phyloP scores from a whole-genome alignment of 208 protist species.

The Wallacemonas sp. region DNA sequence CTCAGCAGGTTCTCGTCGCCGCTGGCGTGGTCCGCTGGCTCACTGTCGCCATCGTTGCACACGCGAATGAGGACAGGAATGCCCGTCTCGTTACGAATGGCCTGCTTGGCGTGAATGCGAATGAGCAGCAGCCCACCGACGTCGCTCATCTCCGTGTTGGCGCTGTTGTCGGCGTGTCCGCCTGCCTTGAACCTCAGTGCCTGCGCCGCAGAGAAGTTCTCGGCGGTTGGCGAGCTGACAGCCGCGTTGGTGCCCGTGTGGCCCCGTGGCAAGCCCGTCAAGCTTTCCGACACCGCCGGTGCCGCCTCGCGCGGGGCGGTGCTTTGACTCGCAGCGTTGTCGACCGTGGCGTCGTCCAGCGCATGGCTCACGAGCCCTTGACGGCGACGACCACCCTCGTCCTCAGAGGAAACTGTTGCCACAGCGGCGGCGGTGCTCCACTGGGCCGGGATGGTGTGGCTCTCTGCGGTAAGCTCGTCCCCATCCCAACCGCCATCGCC shows the following conservation, averaged over 20 bases:
- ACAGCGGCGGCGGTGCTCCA: conserved; percentile 2
- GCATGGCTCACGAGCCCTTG: too few relatives aligned
- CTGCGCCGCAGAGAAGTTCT: too few relatives aligned
- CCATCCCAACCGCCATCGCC: neutral
- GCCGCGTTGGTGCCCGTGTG: too few relatives aligned
- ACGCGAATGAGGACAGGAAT: conserved; percentile 22
- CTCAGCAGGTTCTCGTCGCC: neutral
- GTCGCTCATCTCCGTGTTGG: conserved; percentile 4
- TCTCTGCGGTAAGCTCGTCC: neutral
- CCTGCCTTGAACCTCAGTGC: too few relatives aligned
- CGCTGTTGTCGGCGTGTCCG: neutral
- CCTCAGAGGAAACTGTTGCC: too few relatives aligned
- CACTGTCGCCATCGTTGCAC: conserved; percentile 14
- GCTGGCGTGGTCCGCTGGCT: neutral
- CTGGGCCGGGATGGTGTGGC: neutral
- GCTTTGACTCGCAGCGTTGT: too few relatives aligned
- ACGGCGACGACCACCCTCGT: too few relatives aligned
- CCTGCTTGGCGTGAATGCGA: conserved; percentile 27
- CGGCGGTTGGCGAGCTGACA: too few relatives aligned
- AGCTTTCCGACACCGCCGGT: too few relatives aligned
- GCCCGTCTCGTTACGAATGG: conserved; percentile 31
- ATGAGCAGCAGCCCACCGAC: conserved; percentile 29
- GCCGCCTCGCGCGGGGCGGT: too few relatives aligned
- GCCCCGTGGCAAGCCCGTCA: too few relatives aligned
- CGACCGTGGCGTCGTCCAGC: too few relatives aligned